Conservation (phyloP, 2,329 filamentous ascomycete species). For the Metarhizium anisopliae region DNA sequence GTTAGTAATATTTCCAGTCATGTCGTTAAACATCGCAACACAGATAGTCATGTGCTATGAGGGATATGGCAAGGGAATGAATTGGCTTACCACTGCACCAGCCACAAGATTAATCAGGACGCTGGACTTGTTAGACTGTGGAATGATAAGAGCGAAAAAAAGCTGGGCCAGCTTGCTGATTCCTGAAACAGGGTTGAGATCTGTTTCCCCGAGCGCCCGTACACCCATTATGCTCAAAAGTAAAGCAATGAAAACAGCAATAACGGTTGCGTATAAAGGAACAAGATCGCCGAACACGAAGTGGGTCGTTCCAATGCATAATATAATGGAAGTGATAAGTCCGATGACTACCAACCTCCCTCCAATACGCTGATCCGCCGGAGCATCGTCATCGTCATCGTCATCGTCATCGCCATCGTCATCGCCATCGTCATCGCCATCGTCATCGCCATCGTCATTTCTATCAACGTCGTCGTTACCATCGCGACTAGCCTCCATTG, state of each 20-base stretch:
- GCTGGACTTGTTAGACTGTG: slow-evolving; percentile 68
- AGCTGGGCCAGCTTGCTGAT: slow-evolving; percentile 96
- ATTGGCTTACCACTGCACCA: slow-evolving; percentile 57
- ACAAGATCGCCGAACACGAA: slow-evolving; percentile 77
- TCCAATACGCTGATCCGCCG: slow-evolving; percentile 72
- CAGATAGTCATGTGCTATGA: neutral
- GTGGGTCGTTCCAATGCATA: slow-evolving; percentile 77
- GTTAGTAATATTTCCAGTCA: neutral
- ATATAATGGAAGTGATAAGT: slow-evolving; percentile 62
- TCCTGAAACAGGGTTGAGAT: slow-evolving; percentile 90
- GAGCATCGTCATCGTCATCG: slow-evolving; percentile 58
- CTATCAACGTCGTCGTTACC: neutral
- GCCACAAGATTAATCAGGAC: slow-evolving; percentile 94
- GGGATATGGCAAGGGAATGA: neutral
- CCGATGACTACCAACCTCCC: slow-evolving; percentile 63
- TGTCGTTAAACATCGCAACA: neutral
- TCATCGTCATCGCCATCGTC: slow-evolving; percentile 10
- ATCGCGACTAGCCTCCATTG: neutral
- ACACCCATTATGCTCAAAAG: slow-evolving; percentile 68
- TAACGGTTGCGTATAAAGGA: slow-evolving; percentile 64
- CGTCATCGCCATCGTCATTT: neutral
- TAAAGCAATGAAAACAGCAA: slow-evolving; percentile 78
- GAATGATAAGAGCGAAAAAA: slow-evolving; percentile 86
- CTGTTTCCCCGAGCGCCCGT: slow-evolving; percentile 67
- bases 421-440: slow-evolving; percentile 15